Percentiles rank a stretch among this genome's conserved stretches.
These are phyloP conservation scores for Colletotrichum karsti DNA, from an alignment of 2,329 filamentous ascomycete genomes.

Conservation along the genomic window DNA sequence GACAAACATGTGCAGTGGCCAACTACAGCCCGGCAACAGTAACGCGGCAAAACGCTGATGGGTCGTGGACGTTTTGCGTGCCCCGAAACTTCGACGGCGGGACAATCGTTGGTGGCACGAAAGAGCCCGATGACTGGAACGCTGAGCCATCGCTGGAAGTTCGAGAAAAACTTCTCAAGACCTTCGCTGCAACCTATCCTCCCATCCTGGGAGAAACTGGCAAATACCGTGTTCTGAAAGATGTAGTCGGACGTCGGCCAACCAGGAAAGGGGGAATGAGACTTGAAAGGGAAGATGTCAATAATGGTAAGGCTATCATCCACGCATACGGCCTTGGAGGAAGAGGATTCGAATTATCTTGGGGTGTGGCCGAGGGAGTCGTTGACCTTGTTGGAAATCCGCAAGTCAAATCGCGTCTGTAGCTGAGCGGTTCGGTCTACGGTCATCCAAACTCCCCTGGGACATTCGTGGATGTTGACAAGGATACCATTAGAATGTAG, in stretches of 20 bases:
- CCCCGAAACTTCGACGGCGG: conserved; percentile 69
- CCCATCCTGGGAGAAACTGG: conserved; percentile 37
- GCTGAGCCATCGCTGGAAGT: conserved; percentile 55
- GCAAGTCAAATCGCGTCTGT: not conserved
- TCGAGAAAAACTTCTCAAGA: conserved; percentile 54
- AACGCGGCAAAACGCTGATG: conserved; percentile 70
- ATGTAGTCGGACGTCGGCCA: conserved; percentile 56
- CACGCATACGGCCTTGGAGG: conserved; percentile 70
- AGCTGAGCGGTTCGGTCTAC: not conserved
- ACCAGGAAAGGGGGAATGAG: conserved; percentile 57
- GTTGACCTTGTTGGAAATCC: conserved; percentile 43
- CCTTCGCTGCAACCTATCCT: conserved; percentile 45
- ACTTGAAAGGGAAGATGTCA: conserved; percentile 57
- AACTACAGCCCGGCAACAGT: conserved; percentile 51
- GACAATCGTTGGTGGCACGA: conserved; percentile 73
- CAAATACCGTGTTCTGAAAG: conserved; percentile 45
- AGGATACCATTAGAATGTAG: not conserved
- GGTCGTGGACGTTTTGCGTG: conserved; percentile 70
- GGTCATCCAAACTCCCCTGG: not conserved
- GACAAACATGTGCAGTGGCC: conserved; percentile 56
- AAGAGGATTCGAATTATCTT: conserved; percentile 68
- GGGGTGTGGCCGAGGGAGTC: conserved; percentile 65
- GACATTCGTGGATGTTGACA: not conserved
- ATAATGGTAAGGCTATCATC: conserved; percentile 38
- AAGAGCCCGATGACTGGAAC: conserved; percentile 66